Conservation (phyloP, 2,329 filamentous ascomycete species). For the Verticillium longisporum region DNA sequence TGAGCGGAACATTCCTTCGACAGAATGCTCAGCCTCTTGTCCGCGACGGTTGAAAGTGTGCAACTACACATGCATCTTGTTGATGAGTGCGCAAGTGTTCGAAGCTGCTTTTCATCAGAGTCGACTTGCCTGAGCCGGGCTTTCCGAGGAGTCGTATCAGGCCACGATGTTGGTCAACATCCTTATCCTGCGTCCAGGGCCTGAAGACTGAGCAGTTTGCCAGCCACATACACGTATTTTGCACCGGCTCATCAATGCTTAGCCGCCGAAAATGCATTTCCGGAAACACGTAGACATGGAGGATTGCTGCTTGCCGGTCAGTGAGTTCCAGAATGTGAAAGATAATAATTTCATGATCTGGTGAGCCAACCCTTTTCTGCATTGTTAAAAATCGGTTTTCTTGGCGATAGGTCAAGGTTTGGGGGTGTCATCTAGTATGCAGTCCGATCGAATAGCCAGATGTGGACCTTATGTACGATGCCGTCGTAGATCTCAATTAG, state of each 20-base stretch:
- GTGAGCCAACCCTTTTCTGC: too few species aligned
- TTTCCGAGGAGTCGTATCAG: neutral
- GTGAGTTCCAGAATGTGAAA: too few species aligned
- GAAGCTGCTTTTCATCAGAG: constrained; percentile 6
- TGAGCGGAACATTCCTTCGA: constrained; percentile 3
- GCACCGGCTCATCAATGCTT: neutral
- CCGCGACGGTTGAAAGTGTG: constrained; percentile 8
- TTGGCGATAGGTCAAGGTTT: too few species aligned
- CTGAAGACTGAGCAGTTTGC: neutral
- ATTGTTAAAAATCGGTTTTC: too few species aligned
- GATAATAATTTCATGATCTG: too few species aligned
- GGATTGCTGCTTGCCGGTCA: too few species aligned
- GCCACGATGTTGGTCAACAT: neutral
- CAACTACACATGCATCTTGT: neutral
- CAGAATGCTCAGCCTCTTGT: neutral
- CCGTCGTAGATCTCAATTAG: neutral
- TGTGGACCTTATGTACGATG: too few species aligned
- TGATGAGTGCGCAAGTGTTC: neutral
- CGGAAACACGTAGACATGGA: neutral
- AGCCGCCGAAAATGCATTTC: neutral
- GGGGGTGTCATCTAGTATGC: too few species aligned
- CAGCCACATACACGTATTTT: neutral
- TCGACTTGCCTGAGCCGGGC: constrained; percentile 6
- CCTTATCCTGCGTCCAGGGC: neutral
- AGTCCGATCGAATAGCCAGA: too few species aligned